These are phyloP conservation scores for Ascochyta koolunga DNA, from an alignment of 2,329 filamentous ascomycete genomes.

Conservation along the genomic window DNA sequence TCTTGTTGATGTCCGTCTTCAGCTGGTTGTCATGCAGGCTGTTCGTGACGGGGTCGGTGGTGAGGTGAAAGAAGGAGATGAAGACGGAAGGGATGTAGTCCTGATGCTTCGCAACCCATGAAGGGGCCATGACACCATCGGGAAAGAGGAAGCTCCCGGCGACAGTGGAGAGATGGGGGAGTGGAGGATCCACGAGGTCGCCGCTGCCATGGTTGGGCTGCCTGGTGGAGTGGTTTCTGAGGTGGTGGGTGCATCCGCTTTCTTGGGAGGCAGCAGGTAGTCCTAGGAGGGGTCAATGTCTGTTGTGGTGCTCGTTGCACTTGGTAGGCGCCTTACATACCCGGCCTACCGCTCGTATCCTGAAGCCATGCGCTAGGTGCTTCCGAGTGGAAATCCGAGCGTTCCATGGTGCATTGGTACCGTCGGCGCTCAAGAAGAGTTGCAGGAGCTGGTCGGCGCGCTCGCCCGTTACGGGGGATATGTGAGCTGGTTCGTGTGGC, in stretches of 20 bases:
- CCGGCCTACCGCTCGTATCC: conserved; percentile 76
- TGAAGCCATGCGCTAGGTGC: conserved; percentile 62
- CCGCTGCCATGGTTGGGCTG: conserved; percentile 59
- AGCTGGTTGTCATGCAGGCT: conserved; percentile 85
- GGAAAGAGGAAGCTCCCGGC: conserved; percentile 83
- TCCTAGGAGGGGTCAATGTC: conserved; percentile 48
- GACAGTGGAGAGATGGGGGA: conserved; percentile 91
- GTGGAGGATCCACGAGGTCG: conserved; percentile 66
- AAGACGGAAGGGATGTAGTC: conserved; percentile 79
- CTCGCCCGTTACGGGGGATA: conserved; percentile 68
- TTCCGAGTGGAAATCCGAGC: conserved; percentile 57
- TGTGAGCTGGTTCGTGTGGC: conserved; percentile 71
- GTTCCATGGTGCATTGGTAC: conserved; percentile 70
- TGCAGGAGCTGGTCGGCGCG: conserved; percentile 69
- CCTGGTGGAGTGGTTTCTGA: conserved; percentile 58
- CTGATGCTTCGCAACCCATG: conserved; percentile 91
- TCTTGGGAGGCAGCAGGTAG: conserved; percentile 65
- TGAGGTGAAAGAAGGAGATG: conserved; percentile 80
- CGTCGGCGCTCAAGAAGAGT: conserved; percentile 71
- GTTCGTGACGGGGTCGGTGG: conserved; percentile 72
- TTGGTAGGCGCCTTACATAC: conserved; percentile 63
- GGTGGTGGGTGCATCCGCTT: conserved; percentile 64
- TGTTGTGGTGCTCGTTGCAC: conserved; percentile 15
- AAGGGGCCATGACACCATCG: conserved; percentile 81
- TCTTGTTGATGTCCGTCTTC: conserved; percentile 81